Conservation (phyloP, 768 basidiomycete species). For the Dendrothele bispora region DNA sequence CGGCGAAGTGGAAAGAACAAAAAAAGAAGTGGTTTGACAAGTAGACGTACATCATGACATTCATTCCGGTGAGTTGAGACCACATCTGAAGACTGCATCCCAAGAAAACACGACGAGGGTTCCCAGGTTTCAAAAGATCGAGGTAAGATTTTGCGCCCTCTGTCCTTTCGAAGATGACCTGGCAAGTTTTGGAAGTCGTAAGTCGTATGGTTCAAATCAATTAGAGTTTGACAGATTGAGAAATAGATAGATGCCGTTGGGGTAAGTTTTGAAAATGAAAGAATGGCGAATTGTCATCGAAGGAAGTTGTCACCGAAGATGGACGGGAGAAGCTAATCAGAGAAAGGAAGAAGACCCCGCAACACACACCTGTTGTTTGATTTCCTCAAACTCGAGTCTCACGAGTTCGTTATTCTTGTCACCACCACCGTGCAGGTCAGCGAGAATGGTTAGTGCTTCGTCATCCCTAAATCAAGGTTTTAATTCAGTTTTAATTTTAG, state of each 20-base stretch:
- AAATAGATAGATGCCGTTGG: no score
- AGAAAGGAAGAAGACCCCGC: no score
- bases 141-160: slow-evolving; percentile 74
- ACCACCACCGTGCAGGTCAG: slow-evolving; percentile 72
- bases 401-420: slow-evolving; percentile 61
- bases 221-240: no score
- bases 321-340: no score
- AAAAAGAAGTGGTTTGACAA: no score
- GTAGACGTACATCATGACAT: slow-evolving; percentile 69
- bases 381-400: slow-evolving; percentile 69
- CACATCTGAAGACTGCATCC: slow-evolving; percentile 78
- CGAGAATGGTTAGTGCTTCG: slow-evolving; percentile 70
- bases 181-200: no score
- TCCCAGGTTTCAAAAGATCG: slow-evolving; percentile 65
- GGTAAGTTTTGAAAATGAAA: no score
- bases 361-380: no score
- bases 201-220: no score
- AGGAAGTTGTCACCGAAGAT: no score
- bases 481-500: no score
- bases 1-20: neutral
- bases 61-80: slow-evolving; percentile 77
- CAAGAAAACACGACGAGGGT: slow-evolving; percentile 69
- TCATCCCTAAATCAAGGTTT: slow-evolving; percentile 38
- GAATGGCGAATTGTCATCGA: no score
- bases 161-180: slow-evolving; percentile 57